Base-by-base conservation (phyloP, 1,139 yeast species). In the Sugiyamaella sp. region DNA sequence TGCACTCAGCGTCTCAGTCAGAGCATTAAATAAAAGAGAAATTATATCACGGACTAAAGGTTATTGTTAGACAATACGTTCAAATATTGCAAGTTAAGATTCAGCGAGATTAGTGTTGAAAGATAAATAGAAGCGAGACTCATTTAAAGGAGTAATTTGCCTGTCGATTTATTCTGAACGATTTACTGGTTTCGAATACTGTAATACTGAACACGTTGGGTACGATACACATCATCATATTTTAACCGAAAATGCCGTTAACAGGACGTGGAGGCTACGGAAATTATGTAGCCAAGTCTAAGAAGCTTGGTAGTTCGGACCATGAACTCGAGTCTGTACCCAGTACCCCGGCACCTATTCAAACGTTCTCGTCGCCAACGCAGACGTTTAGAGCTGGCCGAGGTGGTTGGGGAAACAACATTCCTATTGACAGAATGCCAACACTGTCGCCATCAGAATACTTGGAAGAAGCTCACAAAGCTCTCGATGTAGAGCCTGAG, bases 361-460 rank as follows among this genome's bases (percentile, higher is more conserved):
- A 69, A 56, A 68, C 66, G 43, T 68, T 69, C 48, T 57, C 67
- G 2, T 67, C 72, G 8, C 74, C 75, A 12, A 53, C 57, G 21
- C 70, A 71, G 55, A 63, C 64, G 17, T 69, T 70, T 59, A 62
- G 67, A 22, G 65, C 72, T 10, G 75, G 75, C 32, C 65, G 75
- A 29, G 75, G 75, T 19, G 75, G 75, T 37, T 69, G 61, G 40
- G 75, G 75, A 16, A 71, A 71, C 63, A 63, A 62, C 35, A 62
- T 68, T 29, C 65, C 71, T 8, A 68, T 71, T 14, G 58, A 65
- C 19, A 56, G 65, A 37, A 63, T 68, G 64, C 60, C 65, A 27
- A 58, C 68, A 12, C 56, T 62, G 62, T 59, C 73, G 2, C 72
- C 73, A 1, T 60, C 63, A 29, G 71, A 71, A 59, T 69, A 70